Conservation (phyloP, 2,329 filamentous ascomycete species). For the Venturia effusa region DNA sequence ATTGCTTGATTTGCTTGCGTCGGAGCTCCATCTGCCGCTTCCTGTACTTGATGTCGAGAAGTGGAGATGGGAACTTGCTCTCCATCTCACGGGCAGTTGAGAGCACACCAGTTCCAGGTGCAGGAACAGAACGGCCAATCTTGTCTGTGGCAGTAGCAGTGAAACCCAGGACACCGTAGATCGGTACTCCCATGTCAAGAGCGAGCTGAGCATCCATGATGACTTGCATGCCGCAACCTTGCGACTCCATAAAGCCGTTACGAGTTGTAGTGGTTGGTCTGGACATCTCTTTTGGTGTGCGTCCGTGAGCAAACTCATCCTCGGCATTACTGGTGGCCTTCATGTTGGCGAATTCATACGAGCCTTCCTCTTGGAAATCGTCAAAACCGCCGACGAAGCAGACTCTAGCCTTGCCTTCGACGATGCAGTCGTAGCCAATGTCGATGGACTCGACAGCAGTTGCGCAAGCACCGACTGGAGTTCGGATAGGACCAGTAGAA, state of each 20-base stretch:
- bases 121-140: conserved; percentile 94
- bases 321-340: conserved; percentile 97
- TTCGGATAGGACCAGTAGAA: conserved; percentile 96
- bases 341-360: conserved; percentile 99
- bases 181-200: conserved; percentile 96
- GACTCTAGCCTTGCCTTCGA: conserved; percentile 94
- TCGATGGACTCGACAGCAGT: conserved; percentile 96
- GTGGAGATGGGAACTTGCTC: conserved; percentile 86
- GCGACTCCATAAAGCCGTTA: conserved; percentile 98
- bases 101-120: conserved; percentile 91
- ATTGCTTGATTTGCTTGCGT: conserved; percentile 87
- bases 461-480: conserved; percentile 92
- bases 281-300: conserved; percentile 95
- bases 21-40: conserved; percentile 89
- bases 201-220: conserved; percentile 97
- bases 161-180: conserved; percentile 86
- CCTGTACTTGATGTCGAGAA: conserved; percentile 96
- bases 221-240: conserved; percentile 95
- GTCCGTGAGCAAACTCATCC: conserved; percentile 89
- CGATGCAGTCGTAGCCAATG: conserved; percentile 95
- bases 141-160: conserved; percentile 97
- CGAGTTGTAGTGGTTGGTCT: conserved; percentile 92
- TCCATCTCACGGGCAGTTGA: conserved; percentile 86
- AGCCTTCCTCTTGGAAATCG: conserved; percentile 98
- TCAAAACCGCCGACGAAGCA: conserved; percentile 98